Evolutionary conservation across 345 rosid genomes (phyloP), one percentile per base, ranked within the genome.

Genomic region (Eucalyptus dawsonii): DNA sequence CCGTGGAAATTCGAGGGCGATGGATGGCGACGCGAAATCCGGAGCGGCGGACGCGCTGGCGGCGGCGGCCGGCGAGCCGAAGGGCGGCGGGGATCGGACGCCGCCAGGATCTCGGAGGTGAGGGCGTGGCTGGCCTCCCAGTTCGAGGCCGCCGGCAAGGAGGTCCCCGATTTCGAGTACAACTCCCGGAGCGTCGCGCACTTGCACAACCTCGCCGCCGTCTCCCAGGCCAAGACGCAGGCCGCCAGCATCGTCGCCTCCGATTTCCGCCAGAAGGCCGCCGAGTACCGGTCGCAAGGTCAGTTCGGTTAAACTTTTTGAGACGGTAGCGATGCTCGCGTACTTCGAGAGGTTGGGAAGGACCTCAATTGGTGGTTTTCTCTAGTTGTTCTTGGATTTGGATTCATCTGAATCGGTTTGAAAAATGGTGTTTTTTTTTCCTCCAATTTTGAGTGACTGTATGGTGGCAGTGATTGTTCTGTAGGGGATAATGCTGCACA

Each of bases 251-350:
- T 98, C 86, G 95, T 98, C 86, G 98, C 99, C 67, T 94, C 94
- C 56, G 99, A 98, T 94, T 97, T 98, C 90, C 97, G 99, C 86
- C 96, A 88, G n/a, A 98, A 97, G 58, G 96, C 98, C 65, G 91
- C 96, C 2, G 99, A 97, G 90, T 97, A 95, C 65, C 98, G 96
- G 4, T 93, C 99, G 14, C 99, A 97, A 94, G 99, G 99, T 96
- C 67, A 86, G 88, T 87, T 44, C 69, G 2, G 40, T 15, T 76
- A 0, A 69, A 40, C 14, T 53, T 49, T 50, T 16, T 6, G 7
- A 10, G 40, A 49, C 60, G 51, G 47, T 27, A 34, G 14, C 47
- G 58, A 50, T 2, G 87, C 34, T 3, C 34, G 29, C 51, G 47
- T 25, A 7, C 49, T 85, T 85, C 31, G 53, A 0, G 7, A 15